phyloP scores from a whole-genome alignment of 495 filamentous ascomycete genomes.

The Xylaria scruposa region DNA sequence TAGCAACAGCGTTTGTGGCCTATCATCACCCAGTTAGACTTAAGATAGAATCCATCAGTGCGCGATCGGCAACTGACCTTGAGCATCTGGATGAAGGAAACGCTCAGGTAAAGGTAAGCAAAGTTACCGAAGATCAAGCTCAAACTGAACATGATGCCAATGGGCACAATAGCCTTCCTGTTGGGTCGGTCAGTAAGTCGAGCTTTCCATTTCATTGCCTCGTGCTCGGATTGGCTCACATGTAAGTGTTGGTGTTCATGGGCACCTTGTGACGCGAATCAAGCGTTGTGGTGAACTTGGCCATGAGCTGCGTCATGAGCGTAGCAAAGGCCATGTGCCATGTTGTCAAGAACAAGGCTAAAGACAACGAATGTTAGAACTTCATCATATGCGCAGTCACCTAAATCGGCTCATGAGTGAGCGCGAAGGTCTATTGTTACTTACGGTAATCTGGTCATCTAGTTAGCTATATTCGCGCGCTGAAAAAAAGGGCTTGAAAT shows the following conservation, averaged over 20 bases:
- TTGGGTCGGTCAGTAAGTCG: conserved; percentile 87
- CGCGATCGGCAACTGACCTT: conserved; percentile 55
- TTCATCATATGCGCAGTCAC: not conserved
- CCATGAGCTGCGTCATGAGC: conserved; percentile 77
- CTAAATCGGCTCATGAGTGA: not conserved
- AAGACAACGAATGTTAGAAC: conserved; percentile 33
- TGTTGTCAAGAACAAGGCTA: conserved; percentile 73
- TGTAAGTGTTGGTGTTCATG: conserved; percentile 78
- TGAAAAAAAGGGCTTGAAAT: not conserved
- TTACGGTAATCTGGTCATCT: conserved; percentile 26
- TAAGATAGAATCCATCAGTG: not conserved
- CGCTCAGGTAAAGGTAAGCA: conserved; percentile 86
- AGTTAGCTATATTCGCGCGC: conserved; percentile 7
- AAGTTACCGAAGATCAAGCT: conserved; percentile 92
- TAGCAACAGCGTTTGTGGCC: conserved; percentile 87
- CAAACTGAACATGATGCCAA: conserved; percentile 88
- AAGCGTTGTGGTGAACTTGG: conserved; percentile 72
- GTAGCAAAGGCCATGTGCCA: conserved; percentile 82
- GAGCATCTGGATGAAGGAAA: conserved; percentile 95
- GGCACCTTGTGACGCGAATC: conserved; percentile 77
- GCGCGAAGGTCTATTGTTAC: conserved; percentile 42
- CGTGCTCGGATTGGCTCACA: conserved; percentile 50
- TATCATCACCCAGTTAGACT: conserved; percentile 43
- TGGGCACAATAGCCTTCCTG: conserved; percentile 85
- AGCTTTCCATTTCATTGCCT: conserved; percentile 44